phyloP scores from a whole-genome alignment of 257 asterid genomes.

The Solanum gracilifrons region DNA sequence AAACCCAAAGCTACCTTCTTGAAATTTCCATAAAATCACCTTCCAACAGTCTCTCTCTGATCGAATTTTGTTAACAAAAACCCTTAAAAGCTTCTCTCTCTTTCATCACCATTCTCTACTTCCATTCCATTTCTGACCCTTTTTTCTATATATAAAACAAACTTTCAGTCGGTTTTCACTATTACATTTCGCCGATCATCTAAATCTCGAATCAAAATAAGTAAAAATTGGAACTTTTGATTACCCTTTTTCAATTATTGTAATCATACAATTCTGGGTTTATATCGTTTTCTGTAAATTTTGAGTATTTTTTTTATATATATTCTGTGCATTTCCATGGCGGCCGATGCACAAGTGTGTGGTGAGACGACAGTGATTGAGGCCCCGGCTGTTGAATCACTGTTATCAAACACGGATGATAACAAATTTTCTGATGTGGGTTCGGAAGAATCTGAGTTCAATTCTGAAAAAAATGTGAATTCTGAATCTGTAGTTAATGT shows the following conservation, averaged over 20 bases:
- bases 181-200: constrained; percentile 20
- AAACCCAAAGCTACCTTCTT: constrained; percentile 22
- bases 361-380: constrained; percentile 55
- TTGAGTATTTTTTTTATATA: constrained; percentile 14
- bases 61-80: constrained; percentile 13
- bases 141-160: neutral
- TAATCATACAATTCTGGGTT: neutral
- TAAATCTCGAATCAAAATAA: constrained; percentile 18
- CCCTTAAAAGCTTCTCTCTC: constrained; percentile 1
- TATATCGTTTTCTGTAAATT: neutral
- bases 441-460: constrained; percentile 9
- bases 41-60: constrained; percentile 29
- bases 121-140: constrained; percentile 34
- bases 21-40: constrained; percentile 33
- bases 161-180: neutral
- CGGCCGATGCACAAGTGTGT: constrained; percentile 72
- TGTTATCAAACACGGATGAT: constrained; percentile 3
- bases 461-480: constrained; percentile 4
- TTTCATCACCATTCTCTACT: neutral
- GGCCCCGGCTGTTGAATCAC: constrained; percentile 23
- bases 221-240: neutral
- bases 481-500: constrained; percentile 13
- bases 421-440: constrained; percentile 22
- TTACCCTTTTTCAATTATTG: constrained; percentile 9
- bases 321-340: constrained; percentile 35